Base-by-base conservation (phyloP, 352 stramenopile species). In the Pythium dissimile region DNA sequence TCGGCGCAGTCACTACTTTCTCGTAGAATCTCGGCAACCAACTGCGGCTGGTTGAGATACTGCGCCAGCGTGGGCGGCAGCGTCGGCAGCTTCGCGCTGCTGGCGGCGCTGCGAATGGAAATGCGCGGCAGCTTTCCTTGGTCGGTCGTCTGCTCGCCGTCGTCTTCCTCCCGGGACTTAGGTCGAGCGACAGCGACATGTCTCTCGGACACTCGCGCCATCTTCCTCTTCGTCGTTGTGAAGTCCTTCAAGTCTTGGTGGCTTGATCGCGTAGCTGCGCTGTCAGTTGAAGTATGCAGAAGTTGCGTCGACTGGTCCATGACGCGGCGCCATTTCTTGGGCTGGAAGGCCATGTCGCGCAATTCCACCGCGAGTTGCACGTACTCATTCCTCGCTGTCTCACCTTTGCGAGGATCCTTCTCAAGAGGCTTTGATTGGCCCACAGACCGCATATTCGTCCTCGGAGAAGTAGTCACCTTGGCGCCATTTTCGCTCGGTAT, bases 291-390 rank as follows among this genome's bases (percentile, higher is more conserved):
- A 13, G 13, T 48, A 9, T 48, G 38, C 16, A 86, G 53, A 31
- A 76, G 44, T 2, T 45, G 45, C 2, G 54, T 59, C 0, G 73
- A 82, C 37, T 72, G 69, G 16, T 77, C 67, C 48, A 89, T 48
- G 49, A 86, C 71, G 0, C 66, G 44, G 1, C 62, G 64, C 77
- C 77, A 89, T 53, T 72, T 72, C 58, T 74, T 83, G 41, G 79
- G 77, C 55, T 86, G 64, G 42, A 86, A 89, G 5, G 64, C 57
- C 54, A 74, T 76, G 62, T 45, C 41, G 52, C 73, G 45, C 46
- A 89, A 42, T 11, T 79, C 76, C 0, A 49, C 67, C 21, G 75
- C 76, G 42, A 89, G 59, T 15, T 61, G 68, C 54, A 89, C 65
- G 20, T 74, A 86, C 42, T 74, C 72, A n/a, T 71, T 77, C 16